phyloP scores from a whole-genome alignment of 2,329 filamentous ascomycete genomes.

The Hirsutella thompsonii region DNA sequence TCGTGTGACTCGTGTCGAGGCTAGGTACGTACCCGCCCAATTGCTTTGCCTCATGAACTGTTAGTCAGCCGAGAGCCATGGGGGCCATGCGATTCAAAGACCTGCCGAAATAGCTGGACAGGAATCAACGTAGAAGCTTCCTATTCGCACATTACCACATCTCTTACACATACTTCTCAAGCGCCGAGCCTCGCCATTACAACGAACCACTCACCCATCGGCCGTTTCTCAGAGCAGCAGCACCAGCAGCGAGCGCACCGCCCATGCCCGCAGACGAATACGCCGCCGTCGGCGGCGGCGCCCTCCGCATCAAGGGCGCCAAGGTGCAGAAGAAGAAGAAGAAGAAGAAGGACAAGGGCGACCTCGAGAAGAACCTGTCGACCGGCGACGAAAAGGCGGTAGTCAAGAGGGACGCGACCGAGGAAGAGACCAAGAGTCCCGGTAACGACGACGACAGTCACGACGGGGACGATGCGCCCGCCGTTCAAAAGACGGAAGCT shows the following conservation, averaged over 20 bases:
- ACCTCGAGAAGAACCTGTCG: constrained; percentile 34
- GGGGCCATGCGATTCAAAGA: too few species aligned
- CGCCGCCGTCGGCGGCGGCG: constrained; percentile 50
- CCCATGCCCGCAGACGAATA: constrained; percentile 67
- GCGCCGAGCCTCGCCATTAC: too few species aligned
- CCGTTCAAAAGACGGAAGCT: constrained; percentile 62
- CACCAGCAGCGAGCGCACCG: neutral
- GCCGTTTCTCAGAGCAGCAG: too few species aligned
- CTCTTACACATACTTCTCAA: too few species aligned
- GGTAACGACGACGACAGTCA: constrained; percentile 19
- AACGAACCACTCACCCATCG: too few species aligned
- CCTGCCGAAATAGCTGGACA: too few species aligned
- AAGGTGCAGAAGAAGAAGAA: constrained; percentile 52
- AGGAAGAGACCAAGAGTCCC: constrained; percentile 9
- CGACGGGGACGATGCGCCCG: constrained; percentile 14
- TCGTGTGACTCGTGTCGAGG: too few species aligned
- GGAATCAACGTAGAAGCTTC: too few species aligned
- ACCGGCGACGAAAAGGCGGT: constrained; percentile 12
- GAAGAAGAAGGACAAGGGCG: constrained; percentile 37
- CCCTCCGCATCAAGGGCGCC: constrained; percentile 74
- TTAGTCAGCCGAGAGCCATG: too few species aligned
- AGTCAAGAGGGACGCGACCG: constrained; percentile 5
- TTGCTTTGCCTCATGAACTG: too few species aligned
- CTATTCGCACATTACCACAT: too few species aligned
- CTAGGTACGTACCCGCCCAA: too few species aligned